A percentile compares a stretch with the other conserved stretches of the same genome.
Evolutionary conservation across 2,329 filamentous ascomycete genomes (phyloP).

Genomic region (Fusarium sp.): DNA sequence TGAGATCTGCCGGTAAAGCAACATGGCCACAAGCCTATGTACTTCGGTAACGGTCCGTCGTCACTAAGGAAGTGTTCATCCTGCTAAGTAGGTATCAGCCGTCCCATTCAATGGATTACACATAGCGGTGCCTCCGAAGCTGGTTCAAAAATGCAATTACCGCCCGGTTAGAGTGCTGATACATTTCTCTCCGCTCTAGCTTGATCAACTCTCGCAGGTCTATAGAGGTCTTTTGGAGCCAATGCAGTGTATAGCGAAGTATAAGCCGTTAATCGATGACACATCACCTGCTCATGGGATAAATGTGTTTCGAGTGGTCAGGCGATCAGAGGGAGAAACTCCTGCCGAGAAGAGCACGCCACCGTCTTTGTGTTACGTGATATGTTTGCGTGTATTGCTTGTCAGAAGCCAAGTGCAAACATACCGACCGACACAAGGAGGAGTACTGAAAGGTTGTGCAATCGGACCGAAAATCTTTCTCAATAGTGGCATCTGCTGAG

Average conservation of each 20-base stretch:
- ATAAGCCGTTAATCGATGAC: background rate
- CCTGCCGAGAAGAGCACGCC: background rate
- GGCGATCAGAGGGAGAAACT: background rate
- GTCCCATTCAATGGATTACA: background rate
- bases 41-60: conserved; percentile 1
- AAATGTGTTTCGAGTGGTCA: background rate
- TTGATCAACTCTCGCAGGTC: background rate
- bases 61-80: background rate
- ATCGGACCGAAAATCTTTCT: conserved; percentile 2
- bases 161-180: background rate
- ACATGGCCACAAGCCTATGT: background rate
- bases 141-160: too few relatives aligned
- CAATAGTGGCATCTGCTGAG: background rate
- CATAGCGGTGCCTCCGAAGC: background rate
- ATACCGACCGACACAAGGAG: background rate
- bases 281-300: background rate
- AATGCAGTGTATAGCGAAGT: background rate
- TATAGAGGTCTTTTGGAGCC: background rate
- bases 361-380: conserved; percentile 9
- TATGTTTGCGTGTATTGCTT: background rate
- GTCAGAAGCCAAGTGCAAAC: background rate
- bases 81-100: background rate
- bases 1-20: background rate
- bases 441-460: background rate
- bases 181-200: background rate